phyloP scores from a whole-genome alignment of 257 asterid genomes.

The Primulina tabacum region DNA sequence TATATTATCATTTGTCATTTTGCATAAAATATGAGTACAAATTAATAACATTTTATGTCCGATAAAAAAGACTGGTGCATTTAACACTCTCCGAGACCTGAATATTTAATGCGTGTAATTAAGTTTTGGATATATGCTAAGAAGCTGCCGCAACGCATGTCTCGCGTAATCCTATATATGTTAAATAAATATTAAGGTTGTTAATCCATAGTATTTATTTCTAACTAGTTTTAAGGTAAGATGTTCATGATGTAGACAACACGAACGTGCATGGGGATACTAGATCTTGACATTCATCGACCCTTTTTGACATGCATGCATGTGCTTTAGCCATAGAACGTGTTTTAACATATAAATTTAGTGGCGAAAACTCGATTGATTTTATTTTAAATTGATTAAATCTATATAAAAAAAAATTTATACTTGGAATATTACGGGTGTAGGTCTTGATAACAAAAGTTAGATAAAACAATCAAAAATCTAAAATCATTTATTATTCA shows the following conservation, averaged over 20 bases:
- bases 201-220: neutral
- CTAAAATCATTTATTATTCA: neutral
- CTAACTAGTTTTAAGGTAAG: too few relatives aligned
- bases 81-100: slow-evolving; percentile 14
- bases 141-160: slow-evolving; percentile 12
- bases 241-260: neutral
- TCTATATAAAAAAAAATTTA: too few relatives aligned
- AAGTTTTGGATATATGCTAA: slow-evolving; percentile 17
- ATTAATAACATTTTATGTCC: neutral
- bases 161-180: neutral
- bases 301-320: neutral
- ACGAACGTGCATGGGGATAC: neutral
- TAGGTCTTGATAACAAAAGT: too few relatives aligned
- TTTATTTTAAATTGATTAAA: neutral
- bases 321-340: too few relatives aligned
- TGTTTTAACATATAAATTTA: too few relatives aligned
- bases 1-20: neutral
- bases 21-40: neutral
- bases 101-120: neutral
- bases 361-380: too few relatives aligned
- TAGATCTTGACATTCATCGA: neutral
- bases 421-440: too few relatives aligned
- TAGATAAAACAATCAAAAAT: too few relatives aligned
- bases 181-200: neutral
- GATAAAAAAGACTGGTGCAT: neutral